Base-by-base conservation (phyloP, 805 yeast species). In the Schizosaccharomyces octosporus region DNA sequence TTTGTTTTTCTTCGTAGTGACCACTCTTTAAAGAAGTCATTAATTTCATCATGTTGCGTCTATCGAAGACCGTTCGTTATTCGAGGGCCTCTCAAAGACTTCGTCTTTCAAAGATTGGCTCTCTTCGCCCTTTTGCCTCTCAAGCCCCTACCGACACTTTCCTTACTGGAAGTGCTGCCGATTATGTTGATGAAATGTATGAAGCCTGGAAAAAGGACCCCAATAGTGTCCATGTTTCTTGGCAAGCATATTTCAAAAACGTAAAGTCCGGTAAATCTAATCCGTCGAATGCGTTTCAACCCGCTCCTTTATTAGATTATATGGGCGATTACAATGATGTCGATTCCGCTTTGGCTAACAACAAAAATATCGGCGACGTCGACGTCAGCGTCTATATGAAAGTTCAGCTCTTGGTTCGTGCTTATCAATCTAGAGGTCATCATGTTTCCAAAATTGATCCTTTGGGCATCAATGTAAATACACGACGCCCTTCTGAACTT, bases 401-500 rank as follows among this genome's bases (percentile, higher is more conserved):
- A 73, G 94, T 88, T 19, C 99, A 93, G 78, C 80, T 93, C 67
- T 79, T 93, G 68, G 97, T 94, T 65, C 85, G 99, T 73, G 98
- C 98, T 39, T 93, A 89, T 75, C 98, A 93, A 77, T 98, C 93
- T 61, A 83, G 97, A 74, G 99, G 98, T 66, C 99, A 93, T 73
- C 85, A 83, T 73, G 87, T 86, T 76, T 97, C 97, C 58, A 84
- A 82, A 68, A 83, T 88, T 64, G 99, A 93, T 73, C 99, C 99
- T n/a, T 77, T 93, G 70, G 90, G 85, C 45, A 85, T 90, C 69
- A 80, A 80, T 68, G 66, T 66, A 51, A 62, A 67, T 62, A n/a
- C 15, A 6, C 45, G 19, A 29, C 65, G 78, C 57, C 97, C 98
- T 65, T 82, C 78, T 69, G 98, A 93, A 75, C 78, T 93, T 71